phyloP scores from a whole-genome alignment of 1,284 basidiomycete genomes.

The Termitomyces sp. region DNA sequence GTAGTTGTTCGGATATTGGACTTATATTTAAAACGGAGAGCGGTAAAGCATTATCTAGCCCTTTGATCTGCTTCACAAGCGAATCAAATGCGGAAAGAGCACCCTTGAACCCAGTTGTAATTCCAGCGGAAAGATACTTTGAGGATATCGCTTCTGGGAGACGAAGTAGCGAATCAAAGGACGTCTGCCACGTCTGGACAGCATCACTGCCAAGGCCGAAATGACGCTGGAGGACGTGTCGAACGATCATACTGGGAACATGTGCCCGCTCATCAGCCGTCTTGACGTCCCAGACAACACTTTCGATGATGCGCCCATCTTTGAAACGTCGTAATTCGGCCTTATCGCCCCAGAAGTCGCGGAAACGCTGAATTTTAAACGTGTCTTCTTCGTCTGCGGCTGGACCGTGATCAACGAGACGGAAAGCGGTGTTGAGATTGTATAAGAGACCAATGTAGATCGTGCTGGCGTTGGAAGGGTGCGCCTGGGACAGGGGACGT shows the following conservation, averaged over 20 bases:
- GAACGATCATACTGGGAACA: constrained; percentile 74
- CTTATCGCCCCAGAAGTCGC: constrained; percentile 87
- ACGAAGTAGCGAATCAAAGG: constrained; percentile 66
- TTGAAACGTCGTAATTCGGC: constrained; percentile 96
- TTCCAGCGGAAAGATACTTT: constrained; percentile 43
- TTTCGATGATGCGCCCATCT: constrained; percentile 89
- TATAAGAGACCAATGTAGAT: constrained; percentile 74
- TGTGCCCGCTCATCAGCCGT: constrained; percentile 73
- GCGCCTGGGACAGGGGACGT: constrained; percentile 48
- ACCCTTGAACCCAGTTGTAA: constrained; percentile 67
- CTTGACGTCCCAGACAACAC: constrained; percentile 88
- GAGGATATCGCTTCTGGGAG: constrained; percentile 56
- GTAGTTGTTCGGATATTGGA: constrained; percentile 69
- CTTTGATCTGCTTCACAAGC: constrained; percentile 75
- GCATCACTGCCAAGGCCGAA: constrained; percentile 55
- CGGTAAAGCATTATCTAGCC: constrained; percentile 75
- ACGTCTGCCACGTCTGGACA: constrained; percentile 55
- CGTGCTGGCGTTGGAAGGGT: constrained; percentile 41
- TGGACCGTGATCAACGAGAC: constrained; percentile 88
- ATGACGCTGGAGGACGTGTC: constrained; percentile 73
- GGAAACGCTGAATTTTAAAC: constrained; percentile 60
- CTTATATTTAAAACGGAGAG: constrained; percentile 76
- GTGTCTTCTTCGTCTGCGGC: constrained; percentile 58
- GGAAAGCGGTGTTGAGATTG: constrained; percentile 66
- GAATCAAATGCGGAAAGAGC: constrained; percentile 79